Base-by-base conservation (phyloP, 2,329 filamentous ascomycete genomes). In the Apiospora phragmitis region DNA sequence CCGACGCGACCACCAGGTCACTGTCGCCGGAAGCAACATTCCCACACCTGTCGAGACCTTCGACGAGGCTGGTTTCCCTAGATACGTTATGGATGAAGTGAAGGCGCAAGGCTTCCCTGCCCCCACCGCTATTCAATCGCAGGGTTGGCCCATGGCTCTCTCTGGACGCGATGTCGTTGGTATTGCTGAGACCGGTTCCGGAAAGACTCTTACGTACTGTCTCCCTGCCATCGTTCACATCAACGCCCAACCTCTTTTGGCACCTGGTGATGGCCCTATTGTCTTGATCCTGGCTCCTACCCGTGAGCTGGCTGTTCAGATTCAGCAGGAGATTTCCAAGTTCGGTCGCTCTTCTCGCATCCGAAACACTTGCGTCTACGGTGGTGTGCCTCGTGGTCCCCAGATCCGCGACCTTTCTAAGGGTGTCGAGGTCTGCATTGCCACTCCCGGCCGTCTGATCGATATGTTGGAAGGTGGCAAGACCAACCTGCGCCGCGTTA, bases 131-230 rank as follows among this genome's bases (percentile, higher is more conserved):
- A 98, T 99, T 82, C 96, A 99, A 85, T 97, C 95, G 24, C 96
- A 98, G 83, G 96, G 96, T 74, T 98, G 96, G 96, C 96, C 96
- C 73, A 98, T 98, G 96, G 95, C 96, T 80, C 91, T 99, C 68
- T 97, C 95, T 76, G 96, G 96, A 85, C 95, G 96, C 77, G 96
- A 99, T 82, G 95, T 98, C 72, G 95, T 98, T 79, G 96, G 96
- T 91, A 97, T 99, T 85, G 96, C 96, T 78, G 96, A 99, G 88
- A 99, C 96, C 71, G 96, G 96, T 82, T 99, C 96, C 75, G 96
- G 96, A 88, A 99, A 99, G 92, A 99, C 96, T 5, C 89, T 99
- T 75, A 98, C 95, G 69, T 99, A 99, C 87, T 98, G 95, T 85
- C 90, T 99, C 76, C 96, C 96, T 71, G 94, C 96, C 70, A 99